Percentiles rank a stretch among this genome's conserved stretches.
Evolutionary conservation across 2,329 filamentous ascomycete genomes (phyloP).

Genomic region (Alternaria burnsii): DNA sequence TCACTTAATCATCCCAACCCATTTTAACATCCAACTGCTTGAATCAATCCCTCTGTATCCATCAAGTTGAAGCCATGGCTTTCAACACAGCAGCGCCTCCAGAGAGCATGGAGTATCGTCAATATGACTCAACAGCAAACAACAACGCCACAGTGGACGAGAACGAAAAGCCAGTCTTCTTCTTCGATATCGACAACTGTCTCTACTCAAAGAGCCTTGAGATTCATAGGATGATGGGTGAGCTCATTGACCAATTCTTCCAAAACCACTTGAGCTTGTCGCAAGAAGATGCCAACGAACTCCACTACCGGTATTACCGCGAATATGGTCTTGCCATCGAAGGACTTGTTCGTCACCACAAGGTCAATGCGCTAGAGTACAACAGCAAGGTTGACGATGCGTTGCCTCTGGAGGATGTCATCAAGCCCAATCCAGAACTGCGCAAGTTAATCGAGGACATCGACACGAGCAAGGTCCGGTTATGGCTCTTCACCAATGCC

Average conservation of each 20-base stretch:
- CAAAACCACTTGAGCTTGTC: slow-evolving; percentile 75
- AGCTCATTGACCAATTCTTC: slow-evolving; percentile 77
- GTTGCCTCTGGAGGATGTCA: slow-evolving; percentile 82
- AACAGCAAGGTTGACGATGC: slow-evolving; percentile 96
- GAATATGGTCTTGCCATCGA: slow-evolving; percentile 98
- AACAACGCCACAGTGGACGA: slow-evolving; percentile 32
- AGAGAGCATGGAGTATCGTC: slow-evolving; percentile 13
- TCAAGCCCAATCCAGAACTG: slow-evolving; percentile 79
- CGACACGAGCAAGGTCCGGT: slow-evolving; percentile 80
- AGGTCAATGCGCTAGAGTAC: slow-evolving; percentile 94
- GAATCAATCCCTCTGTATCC: neutral
- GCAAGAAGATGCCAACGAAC: slow-evolving; percentile 78
- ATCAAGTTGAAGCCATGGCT: neutral
- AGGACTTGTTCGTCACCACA: slow-evolving; percentile 89
- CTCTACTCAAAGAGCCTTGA: slow-evolving; percentile 87
- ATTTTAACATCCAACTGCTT: neutral
- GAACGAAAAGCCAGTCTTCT: slow-evolving; percentile 64
- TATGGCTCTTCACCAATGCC: slow-evolving; percentile 97
- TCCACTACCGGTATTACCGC: slow-evolving; percentile 92
- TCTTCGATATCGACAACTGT: slow-evolving; percentile 98
- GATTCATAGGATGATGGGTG: slow-evolving; percentile 88
- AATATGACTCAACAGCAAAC: slow-evolving; percentile 12
- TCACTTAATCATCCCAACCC: neutral
- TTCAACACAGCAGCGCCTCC: slow-evolving; percentile 18
- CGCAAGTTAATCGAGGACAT: slow-evolving; percentile 81